Percentiles rank a stretch among this genome's conserved stretches.
Conservation (phyloP, 371 early-diverging fungal genomes). For the Ecytonucleospora hepatopenaei region DNA sequence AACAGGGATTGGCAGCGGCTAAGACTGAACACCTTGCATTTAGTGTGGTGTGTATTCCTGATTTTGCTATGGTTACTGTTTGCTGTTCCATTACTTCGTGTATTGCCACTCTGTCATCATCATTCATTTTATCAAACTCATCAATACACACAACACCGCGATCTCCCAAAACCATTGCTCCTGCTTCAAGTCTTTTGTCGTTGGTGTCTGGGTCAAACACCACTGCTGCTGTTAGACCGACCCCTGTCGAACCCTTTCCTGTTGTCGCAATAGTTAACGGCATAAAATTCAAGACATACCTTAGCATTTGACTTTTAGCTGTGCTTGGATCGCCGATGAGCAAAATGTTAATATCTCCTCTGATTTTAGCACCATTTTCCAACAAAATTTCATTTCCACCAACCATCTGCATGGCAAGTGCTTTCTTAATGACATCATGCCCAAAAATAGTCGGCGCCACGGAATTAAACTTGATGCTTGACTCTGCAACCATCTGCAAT, state of each 20-base stretch:
- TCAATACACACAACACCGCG: constrained; percentile 95
- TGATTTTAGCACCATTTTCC: constrained; percentile 77
- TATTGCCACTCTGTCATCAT: constrained; percentile 90
- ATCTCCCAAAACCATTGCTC: constrained; percentile 97
- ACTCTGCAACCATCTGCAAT: constrained; percentile 65
- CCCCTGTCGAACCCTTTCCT: constrained; percentile 86
- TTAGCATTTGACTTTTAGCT: constrained; percentile 81
- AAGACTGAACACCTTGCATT: constrained; percentile 93
- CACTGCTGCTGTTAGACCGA: constrained; percentile 86
- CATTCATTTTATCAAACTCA: constrained; percentile 99
- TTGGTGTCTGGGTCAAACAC: constrained; percentile 70
- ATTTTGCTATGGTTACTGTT: constrained; percentile 87
- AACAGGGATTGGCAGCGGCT: constrained; percentile 96
- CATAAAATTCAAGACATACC: constrained; percentile 71
- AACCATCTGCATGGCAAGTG: constrained; percentile 74
- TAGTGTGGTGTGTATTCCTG: constrained; percentile 87
- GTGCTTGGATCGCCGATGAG: constrained; percentile 90
- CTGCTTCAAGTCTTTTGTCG: constrained; percentile 83
- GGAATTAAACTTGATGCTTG: constrained; percentile 66
- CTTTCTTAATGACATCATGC: constrained; percentile 83
- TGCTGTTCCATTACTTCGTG: constrained; percentile 99
- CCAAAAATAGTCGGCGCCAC: constrained; percentile 92
- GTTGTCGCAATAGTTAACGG: constrained; percentile 81
- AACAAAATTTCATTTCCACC: constrained; percentile 86
- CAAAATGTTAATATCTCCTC: constrained; percentile 86